A percentile compares a stretch with the other conserved stretches of the same genome.
These are phyloP conservation scores for Globisporangium sylvaticum DNA, from an alignment of 352 stramenopile genomes.

Conservation along the genomic window DNA sequence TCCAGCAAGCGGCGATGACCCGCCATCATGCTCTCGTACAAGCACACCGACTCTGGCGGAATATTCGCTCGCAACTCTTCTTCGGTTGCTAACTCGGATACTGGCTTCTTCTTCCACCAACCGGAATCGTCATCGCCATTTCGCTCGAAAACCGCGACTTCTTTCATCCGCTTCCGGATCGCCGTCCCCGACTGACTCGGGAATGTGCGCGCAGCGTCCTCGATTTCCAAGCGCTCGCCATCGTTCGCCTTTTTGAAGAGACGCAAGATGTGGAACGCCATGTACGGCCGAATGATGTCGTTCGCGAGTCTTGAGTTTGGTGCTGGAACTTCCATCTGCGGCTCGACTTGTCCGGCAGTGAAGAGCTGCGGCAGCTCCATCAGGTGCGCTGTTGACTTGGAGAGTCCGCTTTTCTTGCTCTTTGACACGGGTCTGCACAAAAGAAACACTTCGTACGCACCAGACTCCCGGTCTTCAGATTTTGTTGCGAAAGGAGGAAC, in stretches of 20 bases:
- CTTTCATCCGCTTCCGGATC: slow-evolving; percentile 82
- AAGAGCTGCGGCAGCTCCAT: slow-evolving; percentile 77
- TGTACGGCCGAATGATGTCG: slow-evolving; percentile 83
- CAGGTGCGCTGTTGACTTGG: slow-evolving; percentile 66
- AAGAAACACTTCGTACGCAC: slow-evolving; percentile 62
- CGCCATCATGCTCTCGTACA: slow-evolving; percentile 87
- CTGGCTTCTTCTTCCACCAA: slow-evolving; percentile 79
- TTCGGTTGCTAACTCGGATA: slow-evolving; percentile 55
- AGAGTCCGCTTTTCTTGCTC: slow-evolving; percentile 49
- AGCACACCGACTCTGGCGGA: slow-evolving; percentile 70
- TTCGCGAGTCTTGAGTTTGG: slow-evolving; percentile 77
- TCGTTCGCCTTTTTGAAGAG: slow-evolving; percentile 82
- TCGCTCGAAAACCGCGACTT: slow-evolving; percentile 79
- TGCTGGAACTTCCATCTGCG: slow-evolving; percentile 79
- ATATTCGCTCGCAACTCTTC: slow-evolving; percentile 73
- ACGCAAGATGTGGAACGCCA: slow-evolving; percentile 80
- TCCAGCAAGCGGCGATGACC: slow-evolving; percentile 69
- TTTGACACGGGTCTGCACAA: slow-evolving; percentile 68
- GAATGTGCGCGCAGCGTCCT: slow-evolving; percentile 76
- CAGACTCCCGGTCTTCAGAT: slow-evolving; percentile 30
- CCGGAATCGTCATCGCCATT: slow-evolving; percentile 75
- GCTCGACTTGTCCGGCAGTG: slow-evolving; percentile 72
- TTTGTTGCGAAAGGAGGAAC: slow-evolving; percentile 44
- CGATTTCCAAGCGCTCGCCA: slow-evolving; percentile 75
- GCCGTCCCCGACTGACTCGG: slow-evolving; percentile 75